Evolutionary conservation across 495 filamentous ascomycete genomes (phyloP).

Genomic region (Lophium mytilinum): DNA sequence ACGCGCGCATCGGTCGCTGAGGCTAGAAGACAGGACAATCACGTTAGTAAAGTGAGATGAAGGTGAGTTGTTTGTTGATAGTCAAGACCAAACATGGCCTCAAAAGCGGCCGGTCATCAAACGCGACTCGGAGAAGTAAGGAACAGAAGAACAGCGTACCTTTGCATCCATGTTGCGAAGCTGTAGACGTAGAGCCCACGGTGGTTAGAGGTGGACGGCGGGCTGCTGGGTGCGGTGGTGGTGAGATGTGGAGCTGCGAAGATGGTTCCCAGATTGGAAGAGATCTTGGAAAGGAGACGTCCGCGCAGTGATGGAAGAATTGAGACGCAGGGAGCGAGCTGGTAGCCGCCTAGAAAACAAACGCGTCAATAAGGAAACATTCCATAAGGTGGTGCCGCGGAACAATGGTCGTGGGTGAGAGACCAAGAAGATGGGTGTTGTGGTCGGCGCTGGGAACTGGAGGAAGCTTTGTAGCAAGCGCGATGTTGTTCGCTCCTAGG

Average conservation of each 20-base stretch:
- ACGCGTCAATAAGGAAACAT: constrained; percentile 18
- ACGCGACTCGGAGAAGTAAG: constrained; percentile 1
- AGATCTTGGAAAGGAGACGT: constrained; percentile 12
- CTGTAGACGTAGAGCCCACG: too few relatives aligned
- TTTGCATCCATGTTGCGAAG: constrained; percentile 35
- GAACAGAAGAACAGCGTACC: constrained; percentile 26
- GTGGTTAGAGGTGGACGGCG: too few relatives aligned
- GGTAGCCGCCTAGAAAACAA: constrained; percentile 17
- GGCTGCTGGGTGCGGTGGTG: too few relatives aligned
- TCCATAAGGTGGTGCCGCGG: constrained; percentile 21
- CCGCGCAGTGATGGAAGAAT: neutral
- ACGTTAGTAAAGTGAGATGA: constrained; percentile 7
- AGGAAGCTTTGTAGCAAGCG: constrained; percentile 1
- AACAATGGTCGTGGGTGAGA: constrained; percentile 14
- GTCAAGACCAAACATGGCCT: neutral
- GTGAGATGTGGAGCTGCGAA: neutral
- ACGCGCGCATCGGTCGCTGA: constrained; percentile 54
- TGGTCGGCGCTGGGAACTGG: neutral
- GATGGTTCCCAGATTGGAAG: neutral
- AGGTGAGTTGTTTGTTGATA: neutral
- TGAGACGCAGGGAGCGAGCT: constrained; percentile 1
- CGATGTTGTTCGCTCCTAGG: neutral
- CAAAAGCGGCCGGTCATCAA: neutral
- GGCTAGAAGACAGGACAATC: constrained; percentile 45
- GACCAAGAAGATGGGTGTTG: constrained; percentile 9